A percentile compares a stretch with the other conserved stretches of the same genome.
These are phyloP conservation scores for Corrigiola litoralis DNA, from an alignment of 179 eudicot species.

Conservation along the genomic window DNA sequence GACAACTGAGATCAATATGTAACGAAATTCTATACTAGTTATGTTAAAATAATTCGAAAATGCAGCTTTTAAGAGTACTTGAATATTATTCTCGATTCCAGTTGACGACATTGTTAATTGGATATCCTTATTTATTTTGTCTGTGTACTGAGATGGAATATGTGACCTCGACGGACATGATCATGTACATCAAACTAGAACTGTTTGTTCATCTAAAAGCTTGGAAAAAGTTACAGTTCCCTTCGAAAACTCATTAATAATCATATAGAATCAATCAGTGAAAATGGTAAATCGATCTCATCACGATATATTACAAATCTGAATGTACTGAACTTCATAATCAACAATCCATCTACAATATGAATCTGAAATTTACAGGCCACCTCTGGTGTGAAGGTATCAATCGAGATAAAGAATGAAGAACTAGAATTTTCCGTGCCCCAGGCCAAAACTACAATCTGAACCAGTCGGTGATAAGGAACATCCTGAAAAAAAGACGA, in stretches of 20 bases:
- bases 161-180: no score
- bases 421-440: not conserved
- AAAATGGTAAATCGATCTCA: not conserved
- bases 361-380: slow-evolving; percentile 24
- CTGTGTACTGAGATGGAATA: no score
- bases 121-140: no score
- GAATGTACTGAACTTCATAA: not conserved
- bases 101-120: no score
- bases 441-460: not conserved
- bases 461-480: slow-evolving; percentile 3
- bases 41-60: no score
- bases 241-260: not conserved
- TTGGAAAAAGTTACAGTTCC: not conserved
- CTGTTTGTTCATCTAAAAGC: not conserved
- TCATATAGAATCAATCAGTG: no score
- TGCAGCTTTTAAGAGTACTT: no score
- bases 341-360: slow-evolving; percentile 7
- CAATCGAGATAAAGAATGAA: slow-evolving; percentile 9
- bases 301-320: not conserved
- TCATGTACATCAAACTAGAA: not conserved
- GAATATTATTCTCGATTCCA: no score
- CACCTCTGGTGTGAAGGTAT: slow-evolving; percentile 14
- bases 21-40: no score
- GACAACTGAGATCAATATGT: no score
- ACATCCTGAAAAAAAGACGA: slow-evolving; percentile 12